A percentile compares a stretch with the other conserved stretches of the same genome.
phyloP scores from a whole-genome alignment of 31 red algal species.

The Odonthalia washingtoniensis region DNA sequence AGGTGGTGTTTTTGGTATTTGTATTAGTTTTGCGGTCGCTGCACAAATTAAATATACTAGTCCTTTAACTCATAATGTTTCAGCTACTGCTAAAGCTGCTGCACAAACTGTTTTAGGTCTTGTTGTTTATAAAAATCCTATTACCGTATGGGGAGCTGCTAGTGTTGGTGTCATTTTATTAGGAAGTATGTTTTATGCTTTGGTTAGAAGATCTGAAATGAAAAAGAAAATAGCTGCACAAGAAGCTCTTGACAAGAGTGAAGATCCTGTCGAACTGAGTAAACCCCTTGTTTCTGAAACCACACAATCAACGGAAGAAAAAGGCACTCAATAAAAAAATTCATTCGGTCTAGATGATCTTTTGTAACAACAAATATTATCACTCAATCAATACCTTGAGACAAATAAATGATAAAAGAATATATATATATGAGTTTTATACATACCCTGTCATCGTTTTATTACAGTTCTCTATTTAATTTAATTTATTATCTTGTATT shows the following conservation, averaged over 20 bases:
- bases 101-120: slow-evolving; percentile 94
- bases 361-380: too few species aligned
- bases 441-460: too few species aligned
- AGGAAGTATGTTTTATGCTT: slow-evolving; percentile 85
- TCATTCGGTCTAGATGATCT: too few species aligned
- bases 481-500: too few species aligned
- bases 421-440: too few species aligned
- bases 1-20: slow-evolving; percentile 90
- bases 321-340: too few species aligned
- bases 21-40: slow-evolving; percentile 92
- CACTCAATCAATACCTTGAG: too few species aligned
- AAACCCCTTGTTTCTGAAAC: slow-evolving; percentile 53
- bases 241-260: slow-evolving; percentile 43
- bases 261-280: slow-evolving; percentile 35
- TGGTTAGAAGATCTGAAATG: slow-evolving; percentile 90
- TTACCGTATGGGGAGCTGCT: slow-evolving; percentile 79
- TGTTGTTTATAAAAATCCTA: slow-evolving; percentile 85
- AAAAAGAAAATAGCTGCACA: slow-evolving; percentile 72
- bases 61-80: slow-evolving; percentile 97
- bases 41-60: slow-evolving; percentile 97
- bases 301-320: slow-evolving; percentile 10
- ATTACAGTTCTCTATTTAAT: background rate
- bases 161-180: slow-evolving; percentile 87
- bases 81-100: slow-evolving; percentile 97
- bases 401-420: too few species aligned